Evolutionary conservation across 2,329 filamentous ascomycete species (phyloP), one percentile per base, ranked within the genome.

Genomic region (Colletotrichum higginsianum): DNA sequence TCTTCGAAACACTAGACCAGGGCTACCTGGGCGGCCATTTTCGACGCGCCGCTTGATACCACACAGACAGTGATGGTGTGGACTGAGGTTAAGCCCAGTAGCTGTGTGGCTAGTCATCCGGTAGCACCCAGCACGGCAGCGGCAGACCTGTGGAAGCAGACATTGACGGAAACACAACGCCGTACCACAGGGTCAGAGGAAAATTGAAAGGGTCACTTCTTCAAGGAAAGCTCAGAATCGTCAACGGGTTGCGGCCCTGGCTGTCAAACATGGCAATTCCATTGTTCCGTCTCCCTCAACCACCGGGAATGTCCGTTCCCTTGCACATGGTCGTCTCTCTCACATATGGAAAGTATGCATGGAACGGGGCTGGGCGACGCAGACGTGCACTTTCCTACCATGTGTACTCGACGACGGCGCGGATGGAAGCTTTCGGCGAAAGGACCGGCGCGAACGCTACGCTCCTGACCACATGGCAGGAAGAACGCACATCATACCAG

Each of bases 391-490:
- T 44, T 49, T 21, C 21, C 44, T 60, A 55, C 44, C n/a, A 18
- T 50, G 18, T 42, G 21, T 16, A 12, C n/a, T 66, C 26, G n/a
- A 18, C 26, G 55, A 42, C 53, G 44, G 53, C 50, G 40, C 55
- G 55, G 35, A 26, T 42, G 66, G 58, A 68, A 68, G 57, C 46
- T 63, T 60, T 61, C 9, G 56, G 47, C 23, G 52, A 62, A 46
- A 52, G 35, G 42, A 44, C 50, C 50, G 68, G 56, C 50, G 52
- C 46, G 46, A 21, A 42, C n/a, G 26, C 40, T 46, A 21, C 52
- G 35, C 52, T 56, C 38, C 50, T 61, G 47, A 38, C 60, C 66
- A 66, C 70, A 72, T 72, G 70, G 70, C 66, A 66, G 23, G 42
- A 21, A 18, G n/a, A 56, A 30, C 52, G 26, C 47, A 23, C 40